Evolutionary conservation across 2,329 filamentous ascomycete genomes (phyloP).

Genomic region (Aureobasidium sp.): DNA sequence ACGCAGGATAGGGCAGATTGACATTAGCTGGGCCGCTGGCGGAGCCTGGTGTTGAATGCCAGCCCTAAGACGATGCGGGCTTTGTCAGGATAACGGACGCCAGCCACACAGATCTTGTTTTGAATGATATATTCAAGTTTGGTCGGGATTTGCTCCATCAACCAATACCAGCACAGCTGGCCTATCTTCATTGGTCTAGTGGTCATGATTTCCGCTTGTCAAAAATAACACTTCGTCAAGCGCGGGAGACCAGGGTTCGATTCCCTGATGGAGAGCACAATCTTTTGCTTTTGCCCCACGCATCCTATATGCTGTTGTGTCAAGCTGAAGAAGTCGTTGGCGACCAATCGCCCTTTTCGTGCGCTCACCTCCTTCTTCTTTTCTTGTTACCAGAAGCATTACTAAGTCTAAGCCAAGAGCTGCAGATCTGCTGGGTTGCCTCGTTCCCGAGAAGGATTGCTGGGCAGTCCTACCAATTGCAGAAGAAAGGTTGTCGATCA

Average conservation of each 20-base stretch:
- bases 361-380: no score
- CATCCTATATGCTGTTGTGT: background rate
- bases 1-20: no score
- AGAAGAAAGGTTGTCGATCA: background rate
- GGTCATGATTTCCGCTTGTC: conserved; percentile 16
- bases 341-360: no score
- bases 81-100: no score
- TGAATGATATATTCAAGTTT: no score
- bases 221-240: conserved; percentile 16
- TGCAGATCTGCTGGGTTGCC: no score
- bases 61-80: background rate
- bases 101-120: no score
- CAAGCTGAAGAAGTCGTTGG: no score
- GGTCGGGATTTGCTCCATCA: background rate
- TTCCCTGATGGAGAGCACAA: conserved; percentile 21
- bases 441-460: background rate
- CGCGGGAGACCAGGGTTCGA: conserved; percentile 30
- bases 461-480: background rate
- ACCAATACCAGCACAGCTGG: conserved; percentile 13
- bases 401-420: background rate
- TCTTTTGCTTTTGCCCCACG: background rate
- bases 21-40: background rate
- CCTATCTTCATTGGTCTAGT: conserved; percentile 15
- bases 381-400: no score
- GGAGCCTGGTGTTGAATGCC: background rate